phyloP scores from a whole-genome alignment of 2,329 filamentous ascomycete species.

The Rhexocercosporidium sp. region DNA sequence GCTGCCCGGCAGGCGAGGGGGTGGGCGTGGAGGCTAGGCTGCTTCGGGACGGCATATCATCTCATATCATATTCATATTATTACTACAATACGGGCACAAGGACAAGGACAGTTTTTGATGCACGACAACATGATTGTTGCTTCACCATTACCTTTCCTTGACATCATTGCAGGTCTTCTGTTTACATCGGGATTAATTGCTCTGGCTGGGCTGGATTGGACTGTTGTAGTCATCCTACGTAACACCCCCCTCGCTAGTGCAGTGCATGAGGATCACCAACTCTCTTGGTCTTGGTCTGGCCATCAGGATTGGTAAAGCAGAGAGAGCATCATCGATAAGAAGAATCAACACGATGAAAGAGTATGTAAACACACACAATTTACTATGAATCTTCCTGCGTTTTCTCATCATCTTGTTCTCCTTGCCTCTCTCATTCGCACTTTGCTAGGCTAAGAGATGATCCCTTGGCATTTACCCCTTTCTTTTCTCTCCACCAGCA shows the following conservation, averaged over 20 bases:
- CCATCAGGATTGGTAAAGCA: background rate
- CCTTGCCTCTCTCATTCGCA: background rate
- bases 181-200: slow-evolving; percentile 6
- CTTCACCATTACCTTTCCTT: background rate
- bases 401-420: background rate
- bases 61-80: too few relatives aligned
- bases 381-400: too few relatives aligned
- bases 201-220: slow-evolving; percentile 19
- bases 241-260: background rate
- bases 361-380: too few relatives aligned
- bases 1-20: background rate
- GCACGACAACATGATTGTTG: background rate
- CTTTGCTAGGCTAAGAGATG: background rate
- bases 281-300: background rate
- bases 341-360: too few relatives aligned
- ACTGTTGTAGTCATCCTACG: slow-evolving; percentile 5
- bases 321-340: background rate
- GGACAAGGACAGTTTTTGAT: background rate
- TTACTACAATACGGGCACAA: too few relatives aligned
- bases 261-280: background rate
- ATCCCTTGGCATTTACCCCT: slow-evolving; percentile 3
- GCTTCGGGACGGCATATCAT: background rate
- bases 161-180: background rate
- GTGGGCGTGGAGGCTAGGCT: background rate
- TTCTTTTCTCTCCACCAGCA: background rate